phyloP scores from a whole-genome alignment of 2,329 filamentous ascomycete genomes.

The Claviceps sorghi region DNA sequence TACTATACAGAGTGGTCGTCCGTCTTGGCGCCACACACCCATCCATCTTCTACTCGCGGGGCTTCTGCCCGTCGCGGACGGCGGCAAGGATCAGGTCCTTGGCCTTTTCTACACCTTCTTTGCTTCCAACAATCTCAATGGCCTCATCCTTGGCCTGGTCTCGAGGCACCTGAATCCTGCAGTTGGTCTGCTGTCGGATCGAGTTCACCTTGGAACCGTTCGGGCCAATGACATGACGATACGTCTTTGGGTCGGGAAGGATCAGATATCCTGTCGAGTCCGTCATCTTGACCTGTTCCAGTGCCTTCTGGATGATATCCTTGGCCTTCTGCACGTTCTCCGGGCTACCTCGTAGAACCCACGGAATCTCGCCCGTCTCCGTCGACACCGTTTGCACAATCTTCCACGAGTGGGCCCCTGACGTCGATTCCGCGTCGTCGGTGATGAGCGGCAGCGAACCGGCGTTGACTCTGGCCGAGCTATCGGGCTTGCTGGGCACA shows the following conservation, averaged over 20 bases:
- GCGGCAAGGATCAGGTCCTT: conserved; percentile 79
- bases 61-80: conserved; percentile 45
- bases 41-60: conserved; percentile 16
- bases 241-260: conserved; percentile 75
- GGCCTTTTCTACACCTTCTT: conserved; percentile 71
- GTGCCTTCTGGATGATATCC: conserved; percentile 54
- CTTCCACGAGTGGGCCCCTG: conserved; percentile 69
- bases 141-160: conserved; percentile 63
- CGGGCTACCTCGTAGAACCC: conserved; percentile 67
- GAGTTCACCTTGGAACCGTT: conserved; percentile 83
- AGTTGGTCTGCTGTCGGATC: conserved; percentile 83
- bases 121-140: conserved; percentile 73
- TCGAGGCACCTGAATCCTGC: conserved; percentile 84
- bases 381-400: conserved; percentile 48
- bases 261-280: conserved; percentile 73
- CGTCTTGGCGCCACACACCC: background rate
- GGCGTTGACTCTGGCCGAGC: conserved; percentile 40
- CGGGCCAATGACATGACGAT: conserved; percentile 79
- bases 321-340: conserved; percentile 76
- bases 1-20: background rate
- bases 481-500: conserved; percentile 53
- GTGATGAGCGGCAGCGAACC: conserved; percentile 77
- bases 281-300: conserved; percentile 56
- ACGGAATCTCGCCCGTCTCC: conserved; percentile 66
- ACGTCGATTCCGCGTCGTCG: conserved; percentile 53